Evolutionary conservation across 257 asterid species (phyloP).

Genomic region (Solanum arcanum): DNA sequence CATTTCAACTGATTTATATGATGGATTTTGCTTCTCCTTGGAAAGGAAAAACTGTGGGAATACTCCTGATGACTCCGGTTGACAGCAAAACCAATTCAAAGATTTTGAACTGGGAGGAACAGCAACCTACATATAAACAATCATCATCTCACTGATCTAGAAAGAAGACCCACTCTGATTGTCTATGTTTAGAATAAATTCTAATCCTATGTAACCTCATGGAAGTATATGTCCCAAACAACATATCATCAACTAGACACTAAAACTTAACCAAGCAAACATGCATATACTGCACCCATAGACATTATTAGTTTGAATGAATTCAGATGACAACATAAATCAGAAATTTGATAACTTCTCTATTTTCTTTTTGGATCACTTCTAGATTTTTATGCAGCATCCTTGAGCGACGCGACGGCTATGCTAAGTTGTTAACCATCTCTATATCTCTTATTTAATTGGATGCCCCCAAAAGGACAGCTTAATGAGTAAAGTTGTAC

Average conservation of each 20-base stretch:
- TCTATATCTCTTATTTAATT: not conserved
- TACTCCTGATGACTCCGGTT: conserved; percentile 54
- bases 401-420: not conserved
- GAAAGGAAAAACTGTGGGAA: conserved; percentile 74
- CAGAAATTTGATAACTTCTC: not conserved
- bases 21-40: conserved; percentile 49
- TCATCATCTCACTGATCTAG: not conserved
- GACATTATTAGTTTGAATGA: not conserved
- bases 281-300: not conserved
- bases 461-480: not conserved
- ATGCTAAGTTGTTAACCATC: not conserved
- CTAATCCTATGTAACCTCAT: not conserved
- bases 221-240: not conserved
- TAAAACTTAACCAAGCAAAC: not conserved
- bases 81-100: conserved; percentile 77
- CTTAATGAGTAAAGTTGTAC: not conserved
- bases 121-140: conserved; percentile 47
- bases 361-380: not conserved
- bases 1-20: conserved; percentile 50
- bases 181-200: not conserved
- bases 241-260: not conserved
- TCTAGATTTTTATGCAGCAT: not conserved
- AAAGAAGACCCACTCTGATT: not conserved
- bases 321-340: not conserved
- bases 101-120: conserved; percentile 97